Conservation (phyloP, 345 rosid genomes). For the Clausena lansium region DNA sequence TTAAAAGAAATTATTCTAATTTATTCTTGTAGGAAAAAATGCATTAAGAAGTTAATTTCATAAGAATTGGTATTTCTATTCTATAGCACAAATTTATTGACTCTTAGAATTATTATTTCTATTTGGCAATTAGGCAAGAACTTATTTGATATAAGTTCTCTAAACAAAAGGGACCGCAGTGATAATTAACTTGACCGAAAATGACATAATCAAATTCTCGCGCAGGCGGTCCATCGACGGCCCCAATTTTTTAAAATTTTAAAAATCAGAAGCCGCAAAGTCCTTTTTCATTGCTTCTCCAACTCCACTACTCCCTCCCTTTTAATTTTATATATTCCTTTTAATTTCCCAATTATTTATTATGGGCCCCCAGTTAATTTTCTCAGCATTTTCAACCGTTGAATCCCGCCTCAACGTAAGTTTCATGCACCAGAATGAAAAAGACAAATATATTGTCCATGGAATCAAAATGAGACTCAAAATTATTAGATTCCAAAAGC, state of each 20-base stretch:
- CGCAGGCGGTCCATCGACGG: background rate
- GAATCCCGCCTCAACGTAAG: background rate
- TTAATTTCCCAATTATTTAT: background rate
- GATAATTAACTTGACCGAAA: background rate
- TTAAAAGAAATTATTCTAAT: no score
- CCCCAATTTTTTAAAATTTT: background rate
- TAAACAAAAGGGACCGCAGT: background rate
- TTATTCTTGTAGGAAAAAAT: background rate
- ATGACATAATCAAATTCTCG: background rate
- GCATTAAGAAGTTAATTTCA: background rate
- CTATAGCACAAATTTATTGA: no score
- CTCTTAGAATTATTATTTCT: no score
- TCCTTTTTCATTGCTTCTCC: background rate
- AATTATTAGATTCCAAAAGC: constrained; percentile 3
- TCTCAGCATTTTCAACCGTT: background rate
- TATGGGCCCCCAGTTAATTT: background rate
- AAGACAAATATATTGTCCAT: constrained; percentile 6
- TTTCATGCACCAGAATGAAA: background rate
- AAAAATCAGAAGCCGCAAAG: background rate
- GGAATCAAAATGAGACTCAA: constrained; percentile 4
- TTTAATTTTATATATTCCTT: no score
- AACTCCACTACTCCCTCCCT: background rate
- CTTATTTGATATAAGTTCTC: background rate
- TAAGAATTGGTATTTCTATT: no score
- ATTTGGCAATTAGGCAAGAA: background rate